phyloP scores from a whole-genome alignment of 345 rosid genomes.

The Geranium rotundifolium region DNA sequence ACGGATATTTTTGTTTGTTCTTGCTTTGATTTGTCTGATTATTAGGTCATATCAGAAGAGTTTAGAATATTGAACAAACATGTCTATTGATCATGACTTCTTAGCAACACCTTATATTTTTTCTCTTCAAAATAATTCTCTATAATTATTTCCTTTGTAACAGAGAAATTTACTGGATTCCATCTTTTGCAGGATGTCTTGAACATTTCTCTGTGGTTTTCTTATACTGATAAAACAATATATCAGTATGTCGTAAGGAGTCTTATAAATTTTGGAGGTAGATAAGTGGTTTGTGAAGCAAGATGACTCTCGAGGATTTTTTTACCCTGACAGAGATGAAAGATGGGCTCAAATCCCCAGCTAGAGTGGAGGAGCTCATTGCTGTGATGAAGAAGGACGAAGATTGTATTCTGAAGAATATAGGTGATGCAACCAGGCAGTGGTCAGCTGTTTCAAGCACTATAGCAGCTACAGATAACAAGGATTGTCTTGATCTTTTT shows the following conservation, averaged over 20 bases:
- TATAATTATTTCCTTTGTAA: not conserved
- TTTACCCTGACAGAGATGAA: slow-evolving; percentile 79
- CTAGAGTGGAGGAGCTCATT: slow-evolving; percentile 71
- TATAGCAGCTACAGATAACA: slow-evolving; percentile 66
- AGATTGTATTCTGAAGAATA: slow-evolving; percentile 48
- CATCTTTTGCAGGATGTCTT: slow-evolving; percentile 24
- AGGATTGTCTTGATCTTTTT: slow-evolving; percentile 86
- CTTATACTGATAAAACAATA: slow-evolving; percentile 26
- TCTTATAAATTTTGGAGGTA: slow-evolving; percentile 23
- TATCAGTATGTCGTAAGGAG: slow-evolving; percentile 14
- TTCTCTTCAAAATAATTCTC: not conserved
- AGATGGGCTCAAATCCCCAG: slow-evolving; percentile 70
- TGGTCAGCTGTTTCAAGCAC: slow-evolving; percentile 86
- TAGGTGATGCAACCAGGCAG: slow-evolving; percentile 69
- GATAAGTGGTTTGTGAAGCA: slow-evolving; percentile 30
- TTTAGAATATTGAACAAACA: too few species aligned
- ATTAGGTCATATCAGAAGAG: too few species aligned
- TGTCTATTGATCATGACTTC: too few species aligned
- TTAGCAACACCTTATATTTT: too few species aligned
- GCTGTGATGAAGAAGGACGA: slow-evolving; percentile 61
- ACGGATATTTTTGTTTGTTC: not conserved
- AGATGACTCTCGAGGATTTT: slow-evolving; percentile 88
- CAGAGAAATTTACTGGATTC: slow-evolving; percentile 6
- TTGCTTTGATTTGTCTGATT: too few species aligned
- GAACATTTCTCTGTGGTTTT: slow-evolving; percentile 2